Conservation (phyloP, 2,329 filamentous ascomycete genomes). For the Talaromyces albobiverticillius region DNA sequence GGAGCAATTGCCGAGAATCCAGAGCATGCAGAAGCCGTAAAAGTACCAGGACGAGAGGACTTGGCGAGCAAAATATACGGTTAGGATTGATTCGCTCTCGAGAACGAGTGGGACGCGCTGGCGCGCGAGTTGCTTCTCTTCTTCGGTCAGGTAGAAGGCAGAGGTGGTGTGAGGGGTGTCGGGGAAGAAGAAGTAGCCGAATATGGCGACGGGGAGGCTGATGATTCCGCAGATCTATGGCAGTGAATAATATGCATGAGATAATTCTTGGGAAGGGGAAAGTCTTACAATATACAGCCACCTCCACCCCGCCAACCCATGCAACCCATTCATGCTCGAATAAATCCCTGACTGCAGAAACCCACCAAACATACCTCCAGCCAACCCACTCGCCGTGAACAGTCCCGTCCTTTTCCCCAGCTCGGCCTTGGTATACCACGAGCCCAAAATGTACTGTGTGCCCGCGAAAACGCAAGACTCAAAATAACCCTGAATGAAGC, state of each 20-base stretch:
- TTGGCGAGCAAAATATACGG: slow-evolving; percentile 18
- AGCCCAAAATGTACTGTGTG: slow-evolving; percentile 39
- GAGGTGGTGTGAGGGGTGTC: slow-evolving; percentile 5
- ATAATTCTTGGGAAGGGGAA: neutral
- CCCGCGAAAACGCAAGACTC: slow-evolving; percentile 34
- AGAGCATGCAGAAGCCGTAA: slow-evolving; percentile 29
- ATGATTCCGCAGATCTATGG: slow-evolving; percentile 6
- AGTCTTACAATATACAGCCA: slow-evolving; percentile 35
- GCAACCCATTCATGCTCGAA: slow-evolving; percentile 23
- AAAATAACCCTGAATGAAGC: slow-evolving; percentile 36
- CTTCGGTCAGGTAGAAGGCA: slow-evolving; percentile 2
- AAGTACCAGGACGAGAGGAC: slow-evolving; percentile 28
- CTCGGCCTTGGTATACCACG: slow-evolving; percentile 44
- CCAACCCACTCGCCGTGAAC: slow-evolving; percentile 31
- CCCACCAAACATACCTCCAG: slow-evolving; percentile 35
- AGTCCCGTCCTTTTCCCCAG: slow-evolving; percentile 35
- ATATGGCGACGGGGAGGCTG: slow-evolving; percentile 3
- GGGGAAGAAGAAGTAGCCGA: slow-evolving; percentile 7
- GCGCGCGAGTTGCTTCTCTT: neutral
- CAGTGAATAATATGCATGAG: neutral
- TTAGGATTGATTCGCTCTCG: neutral
- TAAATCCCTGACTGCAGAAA: slow-evolving; percentile 36
- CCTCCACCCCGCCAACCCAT: slow-evolving; percentile 29
- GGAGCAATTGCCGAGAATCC: slow-evolving; percentile 63
- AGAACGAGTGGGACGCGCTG: neutral